Conservation (phyloP, 2,329 filamentous ascomycete genomes). For the Aspergillus udagawae region DNA sequence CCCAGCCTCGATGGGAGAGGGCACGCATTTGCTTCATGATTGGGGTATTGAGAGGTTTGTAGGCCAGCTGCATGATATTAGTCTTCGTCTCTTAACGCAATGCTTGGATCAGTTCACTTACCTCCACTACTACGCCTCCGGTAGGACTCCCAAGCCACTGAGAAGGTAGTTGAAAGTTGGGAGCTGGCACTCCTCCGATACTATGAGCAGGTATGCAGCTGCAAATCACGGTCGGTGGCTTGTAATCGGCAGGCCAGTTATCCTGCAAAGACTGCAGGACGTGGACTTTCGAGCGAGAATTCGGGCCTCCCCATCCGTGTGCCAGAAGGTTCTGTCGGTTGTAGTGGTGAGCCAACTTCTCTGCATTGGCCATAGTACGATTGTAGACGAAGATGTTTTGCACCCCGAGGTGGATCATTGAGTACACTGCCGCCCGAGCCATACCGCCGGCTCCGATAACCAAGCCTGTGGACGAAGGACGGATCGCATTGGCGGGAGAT, state of each 20-base stretch:
- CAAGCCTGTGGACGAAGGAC: conserved; percentile 53
- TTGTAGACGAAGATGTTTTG: conserved; percentile 38
- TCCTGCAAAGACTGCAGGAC: conserved; percentile 27
- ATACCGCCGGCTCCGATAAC: conserved; percentile 59
- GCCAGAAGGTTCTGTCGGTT: conserved; percentile 28
- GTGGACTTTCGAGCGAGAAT: conserved; percentile 22
- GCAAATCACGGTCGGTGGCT: conserved; percentile 37
- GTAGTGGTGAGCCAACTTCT: conserved; percentile 34
- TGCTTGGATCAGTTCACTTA: conserved; percentile 15
- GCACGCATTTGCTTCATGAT: conserved; percentile 35
- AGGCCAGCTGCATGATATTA: conserved; percentile 28
- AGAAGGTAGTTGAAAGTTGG: conserved; percentile 31
- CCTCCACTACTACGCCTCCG: conserved; percentile 39
- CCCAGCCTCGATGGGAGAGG: conserved; percentile 35
- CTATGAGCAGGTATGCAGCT: conserved; percentile 37
- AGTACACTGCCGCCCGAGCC: conserved; percentile 40
- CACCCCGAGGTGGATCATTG: conserved; percentile 37
- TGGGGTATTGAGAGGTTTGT: conserved; percentile 38
- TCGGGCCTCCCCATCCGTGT: conserved; percentile 11
- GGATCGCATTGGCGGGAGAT: conserved; percentile 66
- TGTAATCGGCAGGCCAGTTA: conserved; percentile 30
- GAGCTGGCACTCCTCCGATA: conserved; percentile 32
- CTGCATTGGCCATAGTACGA: conserved; percentile 32
- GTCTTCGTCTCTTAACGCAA: not conserved
- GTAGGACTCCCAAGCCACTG: conserved; percentile 39